These are phyloP conservation scores for Melampsora americana DNA, from an alignment of 1,284 basidiomycete genomes.

Conservation along the genomic window DNA sequence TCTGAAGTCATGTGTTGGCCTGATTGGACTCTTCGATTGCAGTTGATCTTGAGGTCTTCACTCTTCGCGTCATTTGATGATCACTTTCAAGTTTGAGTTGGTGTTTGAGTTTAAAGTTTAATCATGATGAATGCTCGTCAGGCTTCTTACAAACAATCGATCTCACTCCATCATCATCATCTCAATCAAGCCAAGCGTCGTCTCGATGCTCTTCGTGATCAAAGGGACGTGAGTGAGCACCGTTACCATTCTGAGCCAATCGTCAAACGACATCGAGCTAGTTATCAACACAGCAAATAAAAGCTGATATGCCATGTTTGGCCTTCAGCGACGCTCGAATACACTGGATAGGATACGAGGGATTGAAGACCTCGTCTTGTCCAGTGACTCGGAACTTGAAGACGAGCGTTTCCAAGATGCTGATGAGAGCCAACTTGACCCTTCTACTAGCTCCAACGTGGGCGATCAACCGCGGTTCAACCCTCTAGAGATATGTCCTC, in stretches of 20 bases:
- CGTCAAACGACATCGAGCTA: no score
- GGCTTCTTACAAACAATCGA: neutral
- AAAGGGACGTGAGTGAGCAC: neutral
- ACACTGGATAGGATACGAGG: constrained; percentile 26
- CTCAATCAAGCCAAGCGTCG: neutral
- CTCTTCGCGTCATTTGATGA: no score
- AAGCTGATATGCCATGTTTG: no score
- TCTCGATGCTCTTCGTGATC: neutral
- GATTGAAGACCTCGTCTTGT: constrained; percentile 18
- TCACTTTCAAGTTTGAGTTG: no score
- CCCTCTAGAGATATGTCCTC: neutral
- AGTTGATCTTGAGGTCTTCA: no score
- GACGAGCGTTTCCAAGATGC: constrained; percentile 28
- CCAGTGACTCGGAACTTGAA: neutral
- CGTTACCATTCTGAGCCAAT: no score
- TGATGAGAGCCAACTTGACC: neutral
- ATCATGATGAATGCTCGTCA: neutral
- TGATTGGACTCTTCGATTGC: no score
- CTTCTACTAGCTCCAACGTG: neutral
- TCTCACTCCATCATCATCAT: neutral
- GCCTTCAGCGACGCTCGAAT: constrained; percentile 20
- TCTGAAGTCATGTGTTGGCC: no score
- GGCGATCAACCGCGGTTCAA: neutral
- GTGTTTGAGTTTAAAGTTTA: no score
- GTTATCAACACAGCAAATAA: neutral